A percentile compares a stretch with the other conserved stretches of the same genome.
These are phyloP conservation scores for Plasmodium malariae DNA, from an alignment of 169 alveolate species.

Conservation along the genomic window DNA sequence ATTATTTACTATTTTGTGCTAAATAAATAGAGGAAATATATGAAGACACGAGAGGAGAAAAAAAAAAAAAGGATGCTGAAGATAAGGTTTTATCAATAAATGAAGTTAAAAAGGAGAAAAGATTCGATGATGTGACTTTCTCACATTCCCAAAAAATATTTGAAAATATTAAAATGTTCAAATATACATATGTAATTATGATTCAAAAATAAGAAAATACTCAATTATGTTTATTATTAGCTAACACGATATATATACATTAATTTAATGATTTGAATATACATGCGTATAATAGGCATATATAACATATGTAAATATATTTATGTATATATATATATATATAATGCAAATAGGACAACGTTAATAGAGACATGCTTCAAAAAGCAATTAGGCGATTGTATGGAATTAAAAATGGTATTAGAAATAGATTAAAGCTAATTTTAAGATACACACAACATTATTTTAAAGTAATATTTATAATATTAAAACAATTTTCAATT, in stretches of 20 bases:
- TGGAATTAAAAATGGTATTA: constrained; percentile 49
- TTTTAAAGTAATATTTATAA: constrained; percentile 11
- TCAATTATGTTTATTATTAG: too few relatives aligned
- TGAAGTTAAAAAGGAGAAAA: constrained; percentile 27
- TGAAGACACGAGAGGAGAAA: constrained; percentile 63
- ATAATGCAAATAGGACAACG: constrained; percentile 41
- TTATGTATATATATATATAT: constrained; percentile 4
- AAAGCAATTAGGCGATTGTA: constrained; percentile 68
- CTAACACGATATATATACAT: background rate
- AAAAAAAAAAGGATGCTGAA: background rate
- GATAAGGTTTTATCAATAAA: constrained; percentile 21
- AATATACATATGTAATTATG: constrained; percentile 62
- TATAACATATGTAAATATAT: constrained; percentile 1
- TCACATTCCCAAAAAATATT: constrained; percentile 76
- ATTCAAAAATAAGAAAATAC: background rate
- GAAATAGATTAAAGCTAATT: background rate
- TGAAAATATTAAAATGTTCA: constrained; percentile 66
- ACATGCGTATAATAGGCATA: background rate
- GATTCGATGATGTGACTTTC: constrained; percentile 66
- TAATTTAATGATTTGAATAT: background rate
- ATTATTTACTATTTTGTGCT: constrained; percentile 6
- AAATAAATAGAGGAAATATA: constrained; percentile 68
- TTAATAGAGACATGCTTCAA: constrained; percentile 60
- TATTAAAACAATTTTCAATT: background rate
- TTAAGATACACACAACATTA: background rate